phyloP scores from a whole-genome alignment of 2,329 filamentous ascomycete genomes.

The Cyphellophora europaea region DNA sequence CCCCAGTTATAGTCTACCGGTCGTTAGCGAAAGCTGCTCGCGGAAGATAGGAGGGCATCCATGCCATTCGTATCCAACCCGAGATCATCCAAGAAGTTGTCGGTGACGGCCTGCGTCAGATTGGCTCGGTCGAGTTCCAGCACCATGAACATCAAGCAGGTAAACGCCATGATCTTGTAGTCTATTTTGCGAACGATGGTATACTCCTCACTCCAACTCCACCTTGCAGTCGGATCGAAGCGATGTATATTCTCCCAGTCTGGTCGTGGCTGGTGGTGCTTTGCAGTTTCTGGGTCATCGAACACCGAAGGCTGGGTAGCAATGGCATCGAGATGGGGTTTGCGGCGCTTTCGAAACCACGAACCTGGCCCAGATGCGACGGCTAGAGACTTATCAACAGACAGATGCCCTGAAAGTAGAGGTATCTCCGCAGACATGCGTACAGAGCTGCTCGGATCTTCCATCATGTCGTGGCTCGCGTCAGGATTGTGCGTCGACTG shows the following conservation, averaged over 20 bases:
- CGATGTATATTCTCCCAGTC: conserved; percentile 38
- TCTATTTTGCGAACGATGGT: conserved; percentile 19
- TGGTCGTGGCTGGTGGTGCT: conserved; percentile 19
- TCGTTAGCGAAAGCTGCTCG: not conserved
- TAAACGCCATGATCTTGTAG: conserved; percentile 20
- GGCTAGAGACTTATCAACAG: not conserved
- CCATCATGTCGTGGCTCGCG: conserved; percentile 45
- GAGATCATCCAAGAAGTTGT: conserved; percentile 43
- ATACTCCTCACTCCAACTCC: conserved; percentile 15
- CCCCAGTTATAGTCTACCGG: not conserved
- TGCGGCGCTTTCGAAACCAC: conserved; percentile 21
- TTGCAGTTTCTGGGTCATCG: conserved; percentile 31
- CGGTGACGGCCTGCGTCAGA: conserved; percentile 45
- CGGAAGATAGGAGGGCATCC: conserved; percentile 21
- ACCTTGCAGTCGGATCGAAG: conserved; percentile 28
- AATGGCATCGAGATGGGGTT: conserved; percentile 18
- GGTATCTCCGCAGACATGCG: not conserved
- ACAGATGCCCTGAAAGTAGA: not conserved
- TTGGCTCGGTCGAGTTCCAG: conserved; percentile 52
- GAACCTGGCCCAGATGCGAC: conserved; percentile 7
- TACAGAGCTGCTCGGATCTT: conserved; percentile 43
- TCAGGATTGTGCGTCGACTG: conserved; percentile 16
- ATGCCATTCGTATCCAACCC: conserved; percentile 25
- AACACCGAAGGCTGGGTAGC: conserved; percentile 37
- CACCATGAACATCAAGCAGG: conserved; percentile 49